These are phyloP conservation scores for Malassezia japonica DNA, from an alignment of 1,284 basidiomycete species.

Conservation along the genomic window DNA sequence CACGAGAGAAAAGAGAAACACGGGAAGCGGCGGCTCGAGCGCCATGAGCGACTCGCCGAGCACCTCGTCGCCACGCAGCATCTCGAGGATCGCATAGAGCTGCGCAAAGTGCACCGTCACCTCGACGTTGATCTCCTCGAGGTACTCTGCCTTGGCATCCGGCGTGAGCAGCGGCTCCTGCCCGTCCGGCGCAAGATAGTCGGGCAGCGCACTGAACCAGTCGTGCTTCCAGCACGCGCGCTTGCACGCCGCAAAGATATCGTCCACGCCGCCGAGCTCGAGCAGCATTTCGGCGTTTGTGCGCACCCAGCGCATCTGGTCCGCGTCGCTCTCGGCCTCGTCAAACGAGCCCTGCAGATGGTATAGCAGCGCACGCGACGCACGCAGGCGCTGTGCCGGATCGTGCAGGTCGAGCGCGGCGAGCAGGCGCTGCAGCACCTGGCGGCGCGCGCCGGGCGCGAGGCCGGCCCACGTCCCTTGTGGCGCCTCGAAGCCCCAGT, in stretches of 20 bases:
- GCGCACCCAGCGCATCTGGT: constrained; percentile 90
- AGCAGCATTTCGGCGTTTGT: constrained; percentile 84
- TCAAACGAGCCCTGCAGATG: constrained; percentile 67
- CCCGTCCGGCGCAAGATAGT: constrained; percentile 27
- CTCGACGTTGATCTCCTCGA: constrained; percentile 47
- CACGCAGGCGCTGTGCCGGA: constrained; percentile 28
- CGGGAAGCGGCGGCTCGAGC: constrained; percentile 82
- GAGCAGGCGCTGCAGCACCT: constrained; percentile 32
- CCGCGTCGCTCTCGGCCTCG: constrained; percentile 78
- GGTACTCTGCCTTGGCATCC: constrained; percentile 38
- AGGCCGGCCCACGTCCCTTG: constrained; percentile 32
- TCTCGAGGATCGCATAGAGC: constrained; percentile 46
- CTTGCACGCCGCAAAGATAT: constrained; percentile 77
- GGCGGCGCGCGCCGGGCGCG: constrained; percentile 26
- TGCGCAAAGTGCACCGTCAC: constrained; percentile 43
- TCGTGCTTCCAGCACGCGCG: constrained; percentile 82
- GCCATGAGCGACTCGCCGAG: constrained; percentile 49
- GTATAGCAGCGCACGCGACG: constrained; percentile 36
- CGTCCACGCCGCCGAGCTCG: constrained; percentile 70
- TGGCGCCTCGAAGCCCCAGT: constrained; percentile 1
- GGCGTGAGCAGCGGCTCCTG: constrained; percentile 35
- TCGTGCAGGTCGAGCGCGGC: constrained; percentile 38
- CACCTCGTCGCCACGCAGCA: constrained; percentile 33
- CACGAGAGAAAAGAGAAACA: constrained; percentile 81
- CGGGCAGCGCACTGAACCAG: constrained; percentile 45